Base-by-base conservation (phyloP, 305 asterid genomes). In the Petunia hybrid region DNA sequence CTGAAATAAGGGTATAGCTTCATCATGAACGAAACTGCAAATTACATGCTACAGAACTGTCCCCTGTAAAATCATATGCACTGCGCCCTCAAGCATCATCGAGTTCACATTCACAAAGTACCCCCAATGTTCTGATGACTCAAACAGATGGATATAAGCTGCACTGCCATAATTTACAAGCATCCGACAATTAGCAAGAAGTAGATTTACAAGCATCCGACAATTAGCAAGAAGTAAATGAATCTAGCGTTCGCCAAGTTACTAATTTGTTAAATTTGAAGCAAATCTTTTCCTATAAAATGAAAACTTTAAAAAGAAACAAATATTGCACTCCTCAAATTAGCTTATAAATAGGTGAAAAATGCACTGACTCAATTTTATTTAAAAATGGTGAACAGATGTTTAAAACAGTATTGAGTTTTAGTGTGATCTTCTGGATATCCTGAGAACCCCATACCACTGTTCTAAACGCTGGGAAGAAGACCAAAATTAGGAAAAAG, bases 131-230 rank as follows among this genome's bases (percentile, higher is more conserved):
- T 68, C 55, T 3, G 2, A 68, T 42, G 4, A 42, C 38, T 7
- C 55, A 68, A 68, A n/a, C 75, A 68, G 42, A 68, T 68, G 75
- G 55, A 53, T n/a, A 68, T 4, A 68, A 68, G 55, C n/a, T 55
- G 31, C 31, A 68, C 75, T 68, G 31, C n/a, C 55, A 68, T 68
- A 68, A 42, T 42, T 68, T 68, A 8, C 56, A 68, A 7, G 75
- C 55, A 42, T 68, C 75, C 39, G 4, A 7, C 55, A 67, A 67
- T 41, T 42, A 67, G 53, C 75, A 67, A 1, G 14, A n/a, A n/a
- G n/a, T n/a, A n/a, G n/a, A 42, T 42, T 68, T 68, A 8, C 56
- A 68, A 7, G 75, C 55, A 42, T 68, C 75, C 39, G 4, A 7
- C 55, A 68, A 68, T 42, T 42, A n/a, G 14, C 75, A 42, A 10